Base-by-base conservation (phyloP, 2,329 filamentous ascomycete genomes). In the Colletotrichum sp. region DNA sequence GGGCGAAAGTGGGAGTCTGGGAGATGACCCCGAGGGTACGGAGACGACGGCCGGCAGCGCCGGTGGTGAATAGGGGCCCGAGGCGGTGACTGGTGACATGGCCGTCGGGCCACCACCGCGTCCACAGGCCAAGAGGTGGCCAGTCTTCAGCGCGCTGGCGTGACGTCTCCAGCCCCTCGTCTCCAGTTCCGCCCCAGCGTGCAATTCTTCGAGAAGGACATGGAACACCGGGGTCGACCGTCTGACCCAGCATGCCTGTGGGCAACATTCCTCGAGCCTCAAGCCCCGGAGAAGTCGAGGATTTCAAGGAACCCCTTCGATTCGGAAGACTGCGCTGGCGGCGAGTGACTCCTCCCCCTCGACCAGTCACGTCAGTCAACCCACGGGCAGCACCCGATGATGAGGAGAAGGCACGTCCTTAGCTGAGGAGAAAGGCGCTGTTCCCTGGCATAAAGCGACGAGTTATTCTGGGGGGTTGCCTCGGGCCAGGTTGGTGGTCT, bases 201-300 rank as follows among this genome's bases (percentile, higher is more conserved):
- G 43, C 62, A 66, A 43, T 63, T 38, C 72, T 74, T 74, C 72
- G 62, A 71, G 72, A 74, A 72, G 62, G 63, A 31, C 21, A 31
- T 72, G 47, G 72, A 74, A 74, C 33, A 59, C 29, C 58, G 58
- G 66, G 61, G 51, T 54, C 43, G 43, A 51, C 43, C 43, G 12
- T 51, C 69, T 29, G 24, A 31, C 62, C 54, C 31, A 47, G 34
- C 36, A 18, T 43, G 64, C 34, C 47, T n/a, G 38, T 65, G 55
- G 63, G 62, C 54, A 71, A 36, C 63, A 74, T 63, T 58, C 68
- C 55, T 61, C 24, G 62, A 58, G 43, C 43, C 43, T 51, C 43
- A 51, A 51, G 43, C 12, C 43, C 43, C 43, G 43, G n/a, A 51
- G 43, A 2, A 21, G 43, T 51, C 43, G 43, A 51, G 43, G 62